Percentiles rank a stretch among this genome's conserved stretches.
Conservation (phyloP, 1,139 yeast species). For the Arxiozyma bovina region DNA sequence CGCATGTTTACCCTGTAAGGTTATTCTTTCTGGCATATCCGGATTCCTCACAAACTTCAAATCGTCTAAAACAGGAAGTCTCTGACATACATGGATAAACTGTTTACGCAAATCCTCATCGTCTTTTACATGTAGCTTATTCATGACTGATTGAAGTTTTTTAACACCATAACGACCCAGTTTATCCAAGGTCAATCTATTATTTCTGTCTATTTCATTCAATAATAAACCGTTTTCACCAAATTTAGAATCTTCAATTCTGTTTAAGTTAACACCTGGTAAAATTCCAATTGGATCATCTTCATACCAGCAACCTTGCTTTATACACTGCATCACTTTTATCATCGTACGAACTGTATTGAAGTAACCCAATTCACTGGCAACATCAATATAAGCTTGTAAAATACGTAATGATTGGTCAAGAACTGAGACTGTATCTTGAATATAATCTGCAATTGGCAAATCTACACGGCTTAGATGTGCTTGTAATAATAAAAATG, state of each 20-base stretch:
- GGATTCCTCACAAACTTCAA: constrained; percentile 30
- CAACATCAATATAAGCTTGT: constrained; percentile 86
- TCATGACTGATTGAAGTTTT: constrained; percentile 11
- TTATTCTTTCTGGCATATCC: constrained; percentile 31
- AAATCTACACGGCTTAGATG: constrained; percentile 72
- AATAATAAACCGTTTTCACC: constrained; percentile 25
- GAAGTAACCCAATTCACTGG: constrained; percentile 74
- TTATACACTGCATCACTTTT: constrained; percentile 72
- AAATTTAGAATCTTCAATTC: constrained; percentile 25
- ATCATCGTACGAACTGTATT: constrained; percentile 53
- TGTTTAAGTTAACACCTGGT: constrained; percentile 54
- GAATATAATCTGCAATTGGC: constrained; percentile 92
- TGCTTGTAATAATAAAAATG: constrained; percentile 79
- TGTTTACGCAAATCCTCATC: constrained; percentile 27
- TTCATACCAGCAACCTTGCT: constrained; percentile 83
- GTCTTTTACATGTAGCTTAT: constrained; percentile 9
- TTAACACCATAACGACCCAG: constrained; percentile 28
- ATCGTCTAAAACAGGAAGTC: constrained; percentile 37
- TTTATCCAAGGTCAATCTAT: constrained; percentile 22
- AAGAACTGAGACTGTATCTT: constrained; percentile 85
- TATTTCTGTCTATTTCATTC: constrained; percentile 4
- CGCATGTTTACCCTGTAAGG: constrained; percentile 44
- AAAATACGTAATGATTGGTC: constrained; percentile 91
- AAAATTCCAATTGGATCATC: constrained; percentile 59
- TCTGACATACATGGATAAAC: constrained; percentile 39